These are phyloP conservation scores for Trichoderma reesei DNA, from an alignment of 495 filamentous ascomycete species.

Conservation along the genomic window DNA sequence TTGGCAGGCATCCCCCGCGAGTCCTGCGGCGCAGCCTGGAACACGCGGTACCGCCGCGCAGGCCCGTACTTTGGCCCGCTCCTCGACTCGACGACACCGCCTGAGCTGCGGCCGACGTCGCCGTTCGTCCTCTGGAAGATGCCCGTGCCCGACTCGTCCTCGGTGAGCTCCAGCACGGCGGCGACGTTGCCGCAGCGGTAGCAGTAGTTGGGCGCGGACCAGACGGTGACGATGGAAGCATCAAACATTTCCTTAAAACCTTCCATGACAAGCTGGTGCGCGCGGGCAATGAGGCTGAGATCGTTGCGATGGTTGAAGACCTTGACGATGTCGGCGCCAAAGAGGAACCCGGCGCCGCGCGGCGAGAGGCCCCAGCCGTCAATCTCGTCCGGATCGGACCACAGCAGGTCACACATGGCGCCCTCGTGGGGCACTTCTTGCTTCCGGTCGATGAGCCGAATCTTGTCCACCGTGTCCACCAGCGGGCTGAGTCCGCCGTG, in stretches of 20 bases:
- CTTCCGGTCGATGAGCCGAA: conserved; percentile 88
- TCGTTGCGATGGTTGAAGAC: conserved; percentile 91
- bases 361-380: conserved; percentile 96
- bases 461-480: conserved; percentile 92
- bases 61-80: conserved; percentile 50
- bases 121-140: conserved; percentile 72
- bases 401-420: conserved; percentile 96
- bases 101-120: conserved; percentile 51
- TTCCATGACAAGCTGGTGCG: conserved; percentile 98
- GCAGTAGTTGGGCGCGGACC: conserved; percentile 97
- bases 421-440: conserved; percentile 98
- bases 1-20: conserved; percentile 97
- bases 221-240: conserved; percentile 86
- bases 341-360: conserved; percentile 90
- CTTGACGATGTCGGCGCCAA: conserved; percentile 93
- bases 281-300: conserved; percentile 80
- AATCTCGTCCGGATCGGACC: conserved; percentile 97
- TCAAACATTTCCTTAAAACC: conserved; percentile 99
- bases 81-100: conserved; percentile 35
- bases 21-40: conserved; percentile 95
- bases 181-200: conserved; percentile 97
- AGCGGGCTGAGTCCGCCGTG: conserved; percentile 88
- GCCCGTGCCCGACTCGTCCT: conserved; percentile 70
- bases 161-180: conserved; percentile 83
- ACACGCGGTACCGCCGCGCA: conserved; percentile 86